Conservation (phyloP, 192 early-diverging fungal genomes). For the Jimgerdemannia flammicorona region DNA sequence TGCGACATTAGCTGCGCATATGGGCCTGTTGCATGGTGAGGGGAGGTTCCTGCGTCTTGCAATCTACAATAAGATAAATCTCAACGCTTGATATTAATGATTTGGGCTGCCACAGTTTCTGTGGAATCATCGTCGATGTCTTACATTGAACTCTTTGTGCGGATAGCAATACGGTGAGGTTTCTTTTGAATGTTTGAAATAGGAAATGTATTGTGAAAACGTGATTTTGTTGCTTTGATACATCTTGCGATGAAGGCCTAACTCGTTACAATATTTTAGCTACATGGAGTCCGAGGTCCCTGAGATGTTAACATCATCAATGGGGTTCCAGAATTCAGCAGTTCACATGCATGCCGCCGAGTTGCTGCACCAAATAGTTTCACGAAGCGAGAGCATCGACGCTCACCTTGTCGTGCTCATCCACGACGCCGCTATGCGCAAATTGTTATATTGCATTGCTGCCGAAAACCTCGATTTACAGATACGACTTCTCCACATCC, state of each 20-base stretch:
- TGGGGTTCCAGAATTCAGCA: not conserved
- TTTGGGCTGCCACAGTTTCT: not conserved
- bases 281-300: conserved; percentile 41
- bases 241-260: not conserved
- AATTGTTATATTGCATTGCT: conserved; percentile 57
- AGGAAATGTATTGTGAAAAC: too few species aligned
- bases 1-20: conserved; percentile 9
- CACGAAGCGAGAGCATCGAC: conserved; percentile 49
- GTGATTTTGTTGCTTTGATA: not conserved
- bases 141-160: conserved; percentile 15
- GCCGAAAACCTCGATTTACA: conserved; percentile 50
- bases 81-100: too few species aligned
- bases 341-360: conserved; percentile 34
- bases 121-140: conserved; percentile 4
- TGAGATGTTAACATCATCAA: conserved; percentile 19
- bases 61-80: too few species aligned
- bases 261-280: conserved; percentile 7
- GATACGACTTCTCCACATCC: conserved; percentile 50
- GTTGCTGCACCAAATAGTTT: conserved; percentile 52
- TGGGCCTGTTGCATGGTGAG: conserved; percentile 3
- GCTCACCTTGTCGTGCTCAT: conserved; percentile 40
- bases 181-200: not conserved
- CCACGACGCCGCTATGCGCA: conserved; percentile 45
- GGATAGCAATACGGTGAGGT: conserved; percentile 13
- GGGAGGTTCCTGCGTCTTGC: too few species aligned